These are phyloP conservation scores for Torulaspora maleeae DNA, from an alignment of 805 yeast species.

Conservation along the genomic window DNA sequence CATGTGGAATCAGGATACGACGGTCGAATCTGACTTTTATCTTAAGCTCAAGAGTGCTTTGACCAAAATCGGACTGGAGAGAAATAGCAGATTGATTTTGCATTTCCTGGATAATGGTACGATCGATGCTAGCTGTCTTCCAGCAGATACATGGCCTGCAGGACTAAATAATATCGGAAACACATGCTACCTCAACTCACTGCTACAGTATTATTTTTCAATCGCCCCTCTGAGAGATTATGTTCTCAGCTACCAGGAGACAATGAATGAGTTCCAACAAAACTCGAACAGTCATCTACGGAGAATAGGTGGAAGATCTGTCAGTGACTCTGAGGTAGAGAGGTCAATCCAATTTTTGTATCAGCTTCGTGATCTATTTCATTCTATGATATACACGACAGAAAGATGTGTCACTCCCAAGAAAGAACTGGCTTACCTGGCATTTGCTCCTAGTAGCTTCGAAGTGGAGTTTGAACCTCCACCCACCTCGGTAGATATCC, in stretches of 20 bases:
- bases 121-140: constrained; percentile 53
- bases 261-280: constrained; percentile 29
- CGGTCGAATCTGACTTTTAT: constrained; percentile 42
- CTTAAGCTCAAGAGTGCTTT: constrained; percentile 55
- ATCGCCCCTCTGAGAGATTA: constrained; percentile 73
- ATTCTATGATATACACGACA: constrained; percentile 59
- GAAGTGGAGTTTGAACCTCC: constrained; percentile 52
- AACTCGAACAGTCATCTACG: constrained; percentile 34
- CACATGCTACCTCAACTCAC: constrained; percentile 89
- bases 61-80: constrained; percentile 48
- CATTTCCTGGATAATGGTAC: constrained; percentile 59
- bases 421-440: constrained; percentile 79
- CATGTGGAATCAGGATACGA: constrained; percentile 28
- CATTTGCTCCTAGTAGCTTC: constrained; percentile 68
- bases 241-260: constrained; percentile 51
- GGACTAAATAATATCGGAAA: constrained; percentile 94
- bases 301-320: constrained; percentile 83
- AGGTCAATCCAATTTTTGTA: constrained; percentile 79
- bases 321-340: constrained; percentile 70
- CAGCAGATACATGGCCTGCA: constrained; percentile 74
- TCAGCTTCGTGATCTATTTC: constrained; percentile 64
- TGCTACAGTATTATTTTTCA: constrained; percentile 85
- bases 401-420: constrained; percentile 71
- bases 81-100: constrained; percentile 51
- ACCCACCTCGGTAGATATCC: not conserved